phyloP scores from a whole-genome alignment of 768 basidiomycete genomes.

The Pleurotus platypus region DNA sequence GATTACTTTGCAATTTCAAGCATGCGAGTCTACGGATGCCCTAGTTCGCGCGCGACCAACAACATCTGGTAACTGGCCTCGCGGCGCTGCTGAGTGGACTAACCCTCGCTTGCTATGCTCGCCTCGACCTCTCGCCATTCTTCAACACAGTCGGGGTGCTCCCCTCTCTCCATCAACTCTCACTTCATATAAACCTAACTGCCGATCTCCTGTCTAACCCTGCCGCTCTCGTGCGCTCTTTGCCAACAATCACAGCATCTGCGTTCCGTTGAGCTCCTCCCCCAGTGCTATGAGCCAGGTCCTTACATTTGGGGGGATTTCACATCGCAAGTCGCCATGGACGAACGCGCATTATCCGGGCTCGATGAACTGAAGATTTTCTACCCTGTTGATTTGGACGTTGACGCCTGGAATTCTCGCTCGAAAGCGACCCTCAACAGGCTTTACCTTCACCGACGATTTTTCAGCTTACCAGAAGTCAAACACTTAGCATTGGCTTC shows the following conservation, averaged over 20 bases:
- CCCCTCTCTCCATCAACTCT: constrained; percentile 19
- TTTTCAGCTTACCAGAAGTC: not conserved
- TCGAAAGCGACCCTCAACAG: not conserved
- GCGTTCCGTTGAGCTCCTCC: not conserved
- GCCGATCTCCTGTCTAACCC: constrained; percentile 20
- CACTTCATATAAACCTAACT: constrained; percentile 19
- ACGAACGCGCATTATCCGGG: not conserved
- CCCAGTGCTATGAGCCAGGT: not conserved
- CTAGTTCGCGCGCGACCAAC: too few species aligned
- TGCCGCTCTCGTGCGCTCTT: constrained; percentile 16
- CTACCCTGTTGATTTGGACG: not conserved
- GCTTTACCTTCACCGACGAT: not conserved
- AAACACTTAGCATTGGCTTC: not conserved
- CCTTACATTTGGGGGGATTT: not conserved
- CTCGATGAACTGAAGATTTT: not conserved
- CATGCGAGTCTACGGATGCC: too few species aligned
- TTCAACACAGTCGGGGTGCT: constrained; percentile 25
- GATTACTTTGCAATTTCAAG: too few species aligned
- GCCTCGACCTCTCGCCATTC: constrained; percentile 28
- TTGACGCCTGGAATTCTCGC: not conserved
- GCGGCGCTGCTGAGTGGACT: too few species aligned
- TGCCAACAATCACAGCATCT: not conserved
- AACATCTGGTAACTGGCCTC: too few species aligned
- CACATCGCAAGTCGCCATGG: not conserved
- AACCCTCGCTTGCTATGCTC: constrained; percentile 25